Conservation (phyloP, 2,329 filamentous ascomycete species). For the Tetracladium maxilliforme region DNA sequence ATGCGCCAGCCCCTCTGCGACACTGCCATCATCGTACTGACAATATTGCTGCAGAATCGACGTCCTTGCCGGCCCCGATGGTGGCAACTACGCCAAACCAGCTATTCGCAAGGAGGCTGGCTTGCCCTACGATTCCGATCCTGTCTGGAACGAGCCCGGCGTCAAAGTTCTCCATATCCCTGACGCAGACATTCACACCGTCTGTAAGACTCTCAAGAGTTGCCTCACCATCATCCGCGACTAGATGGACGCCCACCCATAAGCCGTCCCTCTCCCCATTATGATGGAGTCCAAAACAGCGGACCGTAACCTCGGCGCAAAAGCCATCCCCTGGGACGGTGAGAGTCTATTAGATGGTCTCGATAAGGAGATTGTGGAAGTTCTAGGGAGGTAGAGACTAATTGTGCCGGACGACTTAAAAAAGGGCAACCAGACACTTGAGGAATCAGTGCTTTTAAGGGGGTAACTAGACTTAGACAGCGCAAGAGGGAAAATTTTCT, state of each 20-base stretch:
- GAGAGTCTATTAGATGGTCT: constrained; percentile 24
- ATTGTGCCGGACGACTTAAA: constrained; percentile 31
- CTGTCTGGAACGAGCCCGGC: constrained; percentile 22
- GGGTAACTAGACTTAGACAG: constrained; percentile 32
- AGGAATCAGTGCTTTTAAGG: constrained; percentile 25
- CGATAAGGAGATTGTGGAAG: constrained; percentile 28
- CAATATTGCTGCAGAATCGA: too few relatives aligned
- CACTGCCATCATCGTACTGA: too few relatives aligned
- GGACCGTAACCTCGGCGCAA: too few relatives aligned
- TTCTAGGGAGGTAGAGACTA: constrained; percentile 22
- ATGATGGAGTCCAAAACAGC: constrained; percentile 33
- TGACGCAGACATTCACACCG: constrained; percentile 27
- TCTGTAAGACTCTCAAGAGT: constrained; percentile 27
- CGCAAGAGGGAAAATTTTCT: constrained; percentile 28
- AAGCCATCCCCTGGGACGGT: constrained; percentile 26
- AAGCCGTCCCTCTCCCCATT: constrained; percentile 29
- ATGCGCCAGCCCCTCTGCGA: too few relatives aligned
- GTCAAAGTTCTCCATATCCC: constrained; percentile 36
- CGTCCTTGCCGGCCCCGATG: constrained; percentile 29
- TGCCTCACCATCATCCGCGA: constrained; percentile 25
- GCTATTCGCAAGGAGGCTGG: constrained; percentile 23
- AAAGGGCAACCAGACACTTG: constrained; percentile 22
- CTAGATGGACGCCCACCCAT: constrained; percentile 26
- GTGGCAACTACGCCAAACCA: constrained; percentile 29
- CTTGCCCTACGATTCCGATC: constrained; percentile 20